A percentile compares a stretch with the other conserved stretches of the same genome.
Conservation (phyloP, 2,329 filamentous ascomycete species). For the Grosmannia clavigera region DNA sequence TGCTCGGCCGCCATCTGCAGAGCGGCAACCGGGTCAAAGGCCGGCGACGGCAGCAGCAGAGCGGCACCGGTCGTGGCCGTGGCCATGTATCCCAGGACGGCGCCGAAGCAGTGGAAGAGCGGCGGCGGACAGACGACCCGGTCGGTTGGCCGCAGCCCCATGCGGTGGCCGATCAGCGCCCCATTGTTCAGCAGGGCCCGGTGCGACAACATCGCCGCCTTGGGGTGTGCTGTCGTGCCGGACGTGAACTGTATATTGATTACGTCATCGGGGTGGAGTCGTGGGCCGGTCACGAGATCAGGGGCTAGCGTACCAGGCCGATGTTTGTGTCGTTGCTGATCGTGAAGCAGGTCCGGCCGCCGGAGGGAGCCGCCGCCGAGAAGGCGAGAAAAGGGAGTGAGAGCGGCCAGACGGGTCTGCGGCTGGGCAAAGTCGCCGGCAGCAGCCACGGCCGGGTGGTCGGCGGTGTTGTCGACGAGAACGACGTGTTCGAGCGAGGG, state of each 20-base stretch:
- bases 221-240: constrained; percentile 83
- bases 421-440: constrained; percentile 13
- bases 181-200: constrained; percentile 88
- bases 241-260: constrained; percentile 97
- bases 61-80: constrained; percentile 68
- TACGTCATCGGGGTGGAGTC: constrained; percentile 50
- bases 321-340: background rate
- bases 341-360: constrained; percentile 2
- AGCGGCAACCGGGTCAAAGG: constrained; percentile 68
- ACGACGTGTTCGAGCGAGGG: constrained; percentile 61
- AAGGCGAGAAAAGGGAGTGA: constrained; percentile 35
- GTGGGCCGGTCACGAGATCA: constrained; percentile 27
- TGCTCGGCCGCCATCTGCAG: constrained; percentile 44
- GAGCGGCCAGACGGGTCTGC: constrained; percentile 17
- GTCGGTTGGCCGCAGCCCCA: constrained; percentile 65
- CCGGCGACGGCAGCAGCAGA: constrained; percentile 76
- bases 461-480: constrained; percentile 32
- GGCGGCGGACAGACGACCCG: constrained; percentile 76
- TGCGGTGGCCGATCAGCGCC: constrained; percentile 67
- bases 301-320: constrained; percentile 7
- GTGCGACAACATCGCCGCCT: constrained; percentile 83
- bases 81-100: constrained; percentile 89
- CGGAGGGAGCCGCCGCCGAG: constrained; percentile 4
- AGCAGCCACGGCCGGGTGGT: constrained; percentile 32
- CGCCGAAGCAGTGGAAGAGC: constrained; percentile 84